Evolutionary conservation across 768 basidiomycete genomes (phyloP).

Genomic region (Collybia sordida): DNA sequence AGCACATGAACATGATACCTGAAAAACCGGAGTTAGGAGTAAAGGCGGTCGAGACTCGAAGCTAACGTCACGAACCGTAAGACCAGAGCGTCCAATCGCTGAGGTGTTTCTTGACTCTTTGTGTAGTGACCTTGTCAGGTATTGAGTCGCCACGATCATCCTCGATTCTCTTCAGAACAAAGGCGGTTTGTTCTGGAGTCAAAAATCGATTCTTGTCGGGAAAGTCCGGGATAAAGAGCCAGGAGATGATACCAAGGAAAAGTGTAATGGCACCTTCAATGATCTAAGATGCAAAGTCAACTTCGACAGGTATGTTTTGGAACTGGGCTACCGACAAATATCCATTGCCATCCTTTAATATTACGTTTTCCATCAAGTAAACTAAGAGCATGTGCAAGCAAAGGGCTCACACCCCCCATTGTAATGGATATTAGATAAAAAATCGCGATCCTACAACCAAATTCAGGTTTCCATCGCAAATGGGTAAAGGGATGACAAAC

Average conservation of each 20-base stretch:
- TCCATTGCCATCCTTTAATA: constrained; percentile 50
- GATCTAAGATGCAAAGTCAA: constrained; percentile 25
- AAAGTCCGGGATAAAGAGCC: constrained; percentile 44
- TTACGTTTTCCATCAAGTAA: constrained; percentile 37
- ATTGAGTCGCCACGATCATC: constrained; percentile 51
- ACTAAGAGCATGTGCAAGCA: constrained; percentile 42
- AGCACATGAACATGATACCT: constrained; percentile 44
- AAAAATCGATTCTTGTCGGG: constrained; percentile 48
- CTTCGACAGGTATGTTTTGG: too few relatives aligned
- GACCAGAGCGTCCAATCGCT: constrained; percentile 48
- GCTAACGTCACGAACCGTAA: constrained; percentile 30
- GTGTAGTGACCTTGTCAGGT: constrained; percentile 37
- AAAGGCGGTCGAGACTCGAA: background rate
- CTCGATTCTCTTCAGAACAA: constrained; percentile 46
- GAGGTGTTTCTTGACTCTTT: constrained; percentile 37
- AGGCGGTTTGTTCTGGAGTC: constrained; percentile 38
- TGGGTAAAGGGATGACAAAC: constrained; percentile 16
- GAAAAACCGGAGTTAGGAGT: constrained; percentile 1
- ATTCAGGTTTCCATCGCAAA: background rate
- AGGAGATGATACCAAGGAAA: constrained; percentile 37
- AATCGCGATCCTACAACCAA: constrained; percentile 29
- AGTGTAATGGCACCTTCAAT: constrained; percentile 46
- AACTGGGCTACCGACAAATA: constrained; percentile 34
- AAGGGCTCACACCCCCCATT: constrained; percentile 39
- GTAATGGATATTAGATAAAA: constrained; percentile 42